Base-by-base conservation (phyloP, 2,329 filamentous ascomycete genomes). In the Trichoderma afroharzianum region DNA sequence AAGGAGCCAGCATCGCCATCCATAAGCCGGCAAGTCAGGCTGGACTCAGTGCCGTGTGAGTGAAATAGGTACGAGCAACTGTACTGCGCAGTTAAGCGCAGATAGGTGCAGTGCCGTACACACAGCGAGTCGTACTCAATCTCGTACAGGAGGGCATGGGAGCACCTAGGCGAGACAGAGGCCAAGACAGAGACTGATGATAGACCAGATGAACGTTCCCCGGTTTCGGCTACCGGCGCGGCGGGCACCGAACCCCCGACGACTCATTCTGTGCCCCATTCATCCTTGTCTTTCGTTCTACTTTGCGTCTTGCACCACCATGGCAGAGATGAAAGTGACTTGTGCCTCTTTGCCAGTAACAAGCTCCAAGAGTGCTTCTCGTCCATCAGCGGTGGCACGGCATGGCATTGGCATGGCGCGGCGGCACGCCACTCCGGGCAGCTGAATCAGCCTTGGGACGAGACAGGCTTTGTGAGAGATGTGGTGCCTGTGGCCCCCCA, bases 171-270 rank as follows among this genome's bases (percentile, higher is more conserved):
- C 64, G 21, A 50, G 53, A 28, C 21, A 57, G 30, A 21, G 43
- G 9, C 24, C 63, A 66, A 24, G 53, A 68, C n/a, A 26, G 11
- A n/a, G n/a, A 9, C 21, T n/a, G 28, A 30, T 18, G 30, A 30
- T 58, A 30, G 55, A 67, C 36, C 70, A 71, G 53, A 67, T 57
- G 58, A 70, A 63, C 9, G 53, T 59, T 61, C 33, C 68, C 43
- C 59, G 59, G 71, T 72, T 68, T 72, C 71, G 71, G 66, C 53
- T 72, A 66, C 71, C 66, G 61, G 71, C 71, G 71, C 63, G 63
- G 58, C 57, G 53, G 55, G 63, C 70, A 50, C 70, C 63, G 58
- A 62, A 53, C 32, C 53, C 66, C 53, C 59, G 47, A 47, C 58
- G 61, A 70, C 61, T 66, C 62, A 58, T 69, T 64, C 64, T 50